These are phyloP conservation scores for Gnomoniopsis smithogilvyi DNA, from an alignment of 2,329 filamentous ascomycete genomes.

Conservation along the genomic window DNA sequence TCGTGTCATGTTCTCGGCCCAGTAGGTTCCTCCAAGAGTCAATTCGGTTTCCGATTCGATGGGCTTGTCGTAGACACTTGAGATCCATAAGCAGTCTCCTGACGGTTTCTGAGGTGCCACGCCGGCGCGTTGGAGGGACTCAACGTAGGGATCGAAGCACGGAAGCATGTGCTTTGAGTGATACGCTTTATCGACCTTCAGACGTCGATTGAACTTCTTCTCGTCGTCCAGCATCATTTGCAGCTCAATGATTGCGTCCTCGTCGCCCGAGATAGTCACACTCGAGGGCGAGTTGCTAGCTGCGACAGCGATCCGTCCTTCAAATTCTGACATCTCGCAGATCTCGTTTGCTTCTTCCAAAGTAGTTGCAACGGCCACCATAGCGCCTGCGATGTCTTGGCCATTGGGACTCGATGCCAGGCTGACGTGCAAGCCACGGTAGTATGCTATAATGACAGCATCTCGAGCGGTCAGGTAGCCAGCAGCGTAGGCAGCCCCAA, in stretches of 20 bases:
- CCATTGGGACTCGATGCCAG: background rate
- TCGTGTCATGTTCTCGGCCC: conserved; percentile 20
- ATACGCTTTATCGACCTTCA: conserved; percentile 38
- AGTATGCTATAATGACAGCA: conserved; percentile 25
- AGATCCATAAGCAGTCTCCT: conserved; percentile 20
- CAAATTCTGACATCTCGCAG: conserved; percentile 16
- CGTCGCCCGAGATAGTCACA: conserved; percentile 27
- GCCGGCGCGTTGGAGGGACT: background rate
- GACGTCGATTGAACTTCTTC: conserved; percentile 25
- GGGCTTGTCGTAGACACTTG: conserved; percentile 19
- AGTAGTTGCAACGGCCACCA: conserved; percentile 8
- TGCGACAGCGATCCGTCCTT: conserved; percentile 23
- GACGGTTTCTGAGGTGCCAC: background rate
- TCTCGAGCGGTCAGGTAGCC: conserved; percentile 13
- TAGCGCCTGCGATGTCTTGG: background rate
- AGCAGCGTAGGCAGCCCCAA: conserved; percentile 15
- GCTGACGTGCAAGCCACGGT: conserved; percentile 12
- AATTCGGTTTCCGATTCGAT: background rate
- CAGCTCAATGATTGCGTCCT: conserved; percentile 25
- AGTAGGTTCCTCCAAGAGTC: conserved; percentile 16
- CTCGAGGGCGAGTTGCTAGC: conserved; percentile 28
- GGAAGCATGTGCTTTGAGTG: conserved; percentile 35
- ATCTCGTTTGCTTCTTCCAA: conserved; percentile 19
- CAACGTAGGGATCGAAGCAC: conserved; percentile 14
- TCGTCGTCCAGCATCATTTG: conserved; percentile 23